Evolutionary conservation across 2,329 filamentous ascomycete species (phyloP).

Genomic region (Aspergillus sp.): DNA sequence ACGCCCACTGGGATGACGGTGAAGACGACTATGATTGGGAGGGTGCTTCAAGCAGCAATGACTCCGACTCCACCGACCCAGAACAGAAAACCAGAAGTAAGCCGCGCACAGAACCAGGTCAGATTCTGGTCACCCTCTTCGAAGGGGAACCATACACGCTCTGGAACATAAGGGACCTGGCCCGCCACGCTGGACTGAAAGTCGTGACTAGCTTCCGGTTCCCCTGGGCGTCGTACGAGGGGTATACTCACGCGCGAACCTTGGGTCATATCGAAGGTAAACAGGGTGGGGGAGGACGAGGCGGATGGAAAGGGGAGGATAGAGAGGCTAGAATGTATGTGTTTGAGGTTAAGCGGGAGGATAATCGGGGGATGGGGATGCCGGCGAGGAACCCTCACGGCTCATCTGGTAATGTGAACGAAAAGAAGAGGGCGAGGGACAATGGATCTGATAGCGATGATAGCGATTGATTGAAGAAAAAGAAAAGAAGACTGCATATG

Average conservation of each 20-base stretch:
- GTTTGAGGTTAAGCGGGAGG: conserved; percentile 34
- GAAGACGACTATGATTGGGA: conserved; percentile 14
- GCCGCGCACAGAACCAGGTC: conserved; percentile 29
- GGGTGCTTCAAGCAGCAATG: background rate
- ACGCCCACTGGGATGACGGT: conserved; percentile 18
- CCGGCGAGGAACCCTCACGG: conserved; percentile 3
- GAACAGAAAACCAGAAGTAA: conserved; percentile 9
- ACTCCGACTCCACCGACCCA: conserved; percentile 14
- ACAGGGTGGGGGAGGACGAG: conserved; percentile 29
- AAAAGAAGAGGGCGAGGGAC: conserved; percentile 24
- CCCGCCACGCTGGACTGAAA: conserved; percentile 53
- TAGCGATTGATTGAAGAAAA: conserved; percentile 11
- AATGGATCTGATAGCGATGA: conserved; percentile 26
- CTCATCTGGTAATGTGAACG: conserved; percentile 17
- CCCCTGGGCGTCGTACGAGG: conserved; percentile 40
- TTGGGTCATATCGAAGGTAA: conserved; percentile 38
- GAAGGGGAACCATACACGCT: conserved; percentile 90
- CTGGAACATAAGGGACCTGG: conserved; percentile 89
- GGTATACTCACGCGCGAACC: conserved; percentile 42
- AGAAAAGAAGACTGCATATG: no score
- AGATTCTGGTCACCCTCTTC: conserved; percentile 78
- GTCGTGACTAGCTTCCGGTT: conserved; percentile 42
- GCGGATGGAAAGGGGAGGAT: conserved; percentile 42
- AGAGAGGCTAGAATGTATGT: conserved; percentile 40
- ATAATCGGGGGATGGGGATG: conserved; percentile 8